A percentile compares a stretch with the other conserved stretches of the same genome.
Conservation (phyloP, 805 yeast species). For the Wickerhamiella spandovensis region DNA sequence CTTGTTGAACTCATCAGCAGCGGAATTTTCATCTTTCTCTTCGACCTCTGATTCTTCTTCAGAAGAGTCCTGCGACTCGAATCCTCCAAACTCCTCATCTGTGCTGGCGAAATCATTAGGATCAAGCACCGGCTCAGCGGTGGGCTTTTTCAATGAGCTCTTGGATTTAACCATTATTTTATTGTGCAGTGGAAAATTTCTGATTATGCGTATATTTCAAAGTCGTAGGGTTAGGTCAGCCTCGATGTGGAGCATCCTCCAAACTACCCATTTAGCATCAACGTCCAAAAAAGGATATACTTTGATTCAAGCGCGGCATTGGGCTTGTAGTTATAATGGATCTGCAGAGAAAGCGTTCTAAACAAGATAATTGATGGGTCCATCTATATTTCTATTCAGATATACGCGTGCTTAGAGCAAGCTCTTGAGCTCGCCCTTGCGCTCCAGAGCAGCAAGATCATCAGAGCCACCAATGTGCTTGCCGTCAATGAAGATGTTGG, state of each 20-base stretch:
- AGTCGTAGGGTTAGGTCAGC: background rate
- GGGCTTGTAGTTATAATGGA: too few species aligned
- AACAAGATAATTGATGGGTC: too few species aligned
- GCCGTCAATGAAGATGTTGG: conserved; percentile 80
- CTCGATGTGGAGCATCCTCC: background rate
- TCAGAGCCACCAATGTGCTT: conserved; percentile 94
- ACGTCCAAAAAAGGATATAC: too few species aligned
- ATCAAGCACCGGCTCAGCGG: background rate
- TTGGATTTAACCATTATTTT: background rate
- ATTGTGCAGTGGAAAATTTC: background rate
- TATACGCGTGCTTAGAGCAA: conserved; percentile 14
- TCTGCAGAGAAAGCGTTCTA: too few species aligned
- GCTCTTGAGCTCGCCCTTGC: conserved; percentile 43
- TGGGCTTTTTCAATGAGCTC: background rate
- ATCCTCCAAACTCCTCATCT: conserved; percentile 17
- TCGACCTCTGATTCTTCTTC: conserved; percentile 6
- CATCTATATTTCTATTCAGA: too few species aligned
- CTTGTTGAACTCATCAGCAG: conserved; percentile 3
- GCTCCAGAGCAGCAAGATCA: conserved; percentile 61
- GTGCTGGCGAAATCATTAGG: conserved; percentile 15
- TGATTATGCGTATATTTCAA: background rate
- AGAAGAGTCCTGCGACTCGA: conserved; percentile 5
- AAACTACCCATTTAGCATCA: too few species aligned
- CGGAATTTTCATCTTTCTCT: background rate
- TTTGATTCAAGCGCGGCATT: too few species aligned